Evolutionary conservation across 805 yeast genomes (phyloP).

Genomic region (Lipomyces sp.): DNA sequence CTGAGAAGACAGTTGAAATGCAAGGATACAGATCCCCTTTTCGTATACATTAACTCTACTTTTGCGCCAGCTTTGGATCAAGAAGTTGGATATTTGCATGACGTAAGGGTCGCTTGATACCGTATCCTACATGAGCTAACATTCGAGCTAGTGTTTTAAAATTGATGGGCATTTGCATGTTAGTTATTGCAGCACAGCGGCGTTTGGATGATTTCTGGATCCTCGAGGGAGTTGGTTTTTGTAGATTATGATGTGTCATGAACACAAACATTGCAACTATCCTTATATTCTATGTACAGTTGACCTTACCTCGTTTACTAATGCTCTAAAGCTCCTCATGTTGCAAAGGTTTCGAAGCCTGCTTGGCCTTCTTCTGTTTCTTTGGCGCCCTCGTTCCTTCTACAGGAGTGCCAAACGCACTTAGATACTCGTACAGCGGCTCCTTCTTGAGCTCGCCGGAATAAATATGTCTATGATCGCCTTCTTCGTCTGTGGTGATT

Average conservation of each 20-base stretch:
- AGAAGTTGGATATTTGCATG: constrained; percentile 43
- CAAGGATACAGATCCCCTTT: constrained; percentile 42
- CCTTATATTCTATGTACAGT: background rate
- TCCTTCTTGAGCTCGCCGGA: constrained; percentile 46
- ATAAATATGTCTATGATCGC: constrained; percentile 32
- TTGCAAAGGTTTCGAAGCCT: constrained; percentile 37
- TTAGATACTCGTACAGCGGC: constrained; percentile 45
- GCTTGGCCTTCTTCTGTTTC: constrained; percentile 37
- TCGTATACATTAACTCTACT: constrained; percentile 50
- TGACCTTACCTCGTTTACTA: background rate
- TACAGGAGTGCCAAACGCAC: constrained; percentile 43
- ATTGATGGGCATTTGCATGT: constrained; percentile 44
- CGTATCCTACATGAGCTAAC: background rate
- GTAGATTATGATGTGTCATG: constrained; percentile 2
- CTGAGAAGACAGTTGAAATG: constrained; percentile 49
- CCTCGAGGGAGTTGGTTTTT: background rate
- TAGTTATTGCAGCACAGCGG: constrained; percentile 46
- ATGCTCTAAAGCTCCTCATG: constrained; percentile 15
- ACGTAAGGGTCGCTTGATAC: constrained; percentile 26
- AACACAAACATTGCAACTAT: background rate
- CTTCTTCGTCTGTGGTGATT: constrained; percentile 36
- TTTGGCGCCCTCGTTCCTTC: constrained; percentile 46
- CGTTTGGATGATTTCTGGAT: constrained; percentile 43
- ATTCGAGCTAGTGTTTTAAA: constrained; percentile 28
- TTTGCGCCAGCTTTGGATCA: constrained; percentile 51